Conservation (phyloP, 805 yeast species). For the Cyberlindnera maritima region DNA sequence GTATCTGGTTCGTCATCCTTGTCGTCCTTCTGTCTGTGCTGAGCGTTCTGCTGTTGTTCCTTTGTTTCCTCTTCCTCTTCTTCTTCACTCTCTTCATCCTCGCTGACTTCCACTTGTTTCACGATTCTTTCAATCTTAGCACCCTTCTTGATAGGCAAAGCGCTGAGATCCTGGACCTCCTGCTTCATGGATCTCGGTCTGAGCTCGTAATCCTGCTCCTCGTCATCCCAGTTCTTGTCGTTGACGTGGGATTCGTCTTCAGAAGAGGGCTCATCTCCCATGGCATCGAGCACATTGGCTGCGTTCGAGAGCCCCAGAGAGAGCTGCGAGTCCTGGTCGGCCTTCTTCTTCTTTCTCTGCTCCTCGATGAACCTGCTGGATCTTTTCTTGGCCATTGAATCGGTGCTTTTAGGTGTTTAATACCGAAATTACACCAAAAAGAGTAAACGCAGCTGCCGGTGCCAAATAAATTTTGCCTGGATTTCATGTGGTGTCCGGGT, state of each 20-base stretch:
- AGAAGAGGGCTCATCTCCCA: slow-evolving; percentile 12
- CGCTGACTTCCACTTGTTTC: slow-evolving; percentile 28
- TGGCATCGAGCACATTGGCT: slow-evolving; percentile 12
- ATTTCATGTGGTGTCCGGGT: slow-evolving; percentile 5
- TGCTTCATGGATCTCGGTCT: slow-evolving; percentile 57
- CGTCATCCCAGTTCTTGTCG: slow-evolving; percentile 52
- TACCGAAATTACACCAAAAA: not conserved
- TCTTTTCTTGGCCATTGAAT: slow-evolving; percentile 38
- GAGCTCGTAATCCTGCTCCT: slow-evolving; percentile 77
- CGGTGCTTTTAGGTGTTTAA: not conserved
- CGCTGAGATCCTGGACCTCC: slow-evolving; percentile 52
- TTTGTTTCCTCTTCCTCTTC: slow-evolving; percentile 27
- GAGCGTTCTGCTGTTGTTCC: slow-evolving; percentile 30
- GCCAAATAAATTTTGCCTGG: slow-evolving; percentile 4
- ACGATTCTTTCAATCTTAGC: slow-evolving; percentile 74
- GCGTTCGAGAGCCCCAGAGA: slow-evolving; percentile 25
- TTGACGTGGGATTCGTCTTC: not conserved
- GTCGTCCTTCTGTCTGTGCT: slow-evolving; percentile 11
- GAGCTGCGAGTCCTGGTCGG: slow-evolving; percentile 23
- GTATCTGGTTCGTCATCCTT: slow-evolving; percentile 40
- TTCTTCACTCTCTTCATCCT: slow-evolving; percentile 25
- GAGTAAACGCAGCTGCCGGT: slow-evolving; percentile 2
- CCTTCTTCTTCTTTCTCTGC: slow-evolving; percentile 25
- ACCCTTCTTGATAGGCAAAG: slow-evolving; percentile 76
- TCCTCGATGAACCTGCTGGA: slow-evolving; percentile 34